Conservation (phyloP, 305 asterid species). For the Fraxinus sp. region DNA sequence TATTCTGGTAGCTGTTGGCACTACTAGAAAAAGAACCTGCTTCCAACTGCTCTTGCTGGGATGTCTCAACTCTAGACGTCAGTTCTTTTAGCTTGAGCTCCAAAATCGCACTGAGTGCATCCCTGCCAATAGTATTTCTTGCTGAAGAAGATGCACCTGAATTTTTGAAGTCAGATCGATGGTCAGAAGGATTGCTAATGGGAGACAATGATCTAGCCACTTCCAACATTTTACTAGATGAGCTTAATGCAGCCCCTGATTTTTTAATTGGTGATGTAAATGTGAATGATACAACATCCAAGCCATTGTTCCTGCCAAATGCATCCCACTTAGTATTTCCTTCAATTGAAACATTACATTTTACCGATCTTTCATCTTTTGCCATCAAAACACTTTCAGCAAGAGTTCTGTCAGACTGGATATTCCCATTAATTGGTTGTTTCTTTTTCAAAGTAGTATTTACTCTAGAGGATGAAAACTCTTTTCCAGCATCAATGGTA, state of each 20-base stretch:
- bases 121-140: slow-evolving; percentile 52
- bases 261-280: slow-evolving; percentile 93
- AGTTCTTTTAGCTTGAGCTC: slow-evolving; percentile 88
- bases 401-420: slow-evolving; percentile 37
- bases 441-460: slow-evolving; percentile 53
- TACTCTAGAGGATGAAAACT: slow-evolving; percentile 42
- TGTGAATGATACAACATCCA: slow-evolving; percentile 92
- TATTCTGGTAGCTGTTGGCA: slow-evolving; percentile 34
- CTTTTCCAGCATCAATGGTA: slow-evolving; percentile 60
- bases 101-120: slow-evolving; percentile 82
- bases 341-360: slow-evolving; percentile 56
- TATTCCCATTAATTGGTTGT: slow-evolving; percentile 33
- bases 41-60: slow-evolving; percentile 51
- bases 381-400: slow-evolving; percentile 27
- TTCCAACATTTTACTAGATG: slow-evolving; percentile 40
- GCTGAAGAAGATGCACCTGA: slow-evolving; percentile 48
- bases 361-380: slow-evolving; percentile 53
- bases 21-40: slow-evolving; percentile 41
- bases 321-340: slow-evolving; percentile 59
- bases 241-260: slow-evolving; percentile 41
- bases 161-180: slow-evolving; percentile 38
- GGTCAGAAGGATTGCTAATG: slow-evolving; percentile 33
- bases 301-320: slow-evolving; percentile 53
- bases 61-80: slow-evolving; percentile 67
- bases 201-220: slow-evolving; percentile 34